Percentiles rank a stretch among this genome's conserved stretches.
These are phyloP conservation scores for Mollisiaceae sp. DNA, from an alignment of 2,329 filamentous ascomycete species.

Conservation along the genomic window DNA sequence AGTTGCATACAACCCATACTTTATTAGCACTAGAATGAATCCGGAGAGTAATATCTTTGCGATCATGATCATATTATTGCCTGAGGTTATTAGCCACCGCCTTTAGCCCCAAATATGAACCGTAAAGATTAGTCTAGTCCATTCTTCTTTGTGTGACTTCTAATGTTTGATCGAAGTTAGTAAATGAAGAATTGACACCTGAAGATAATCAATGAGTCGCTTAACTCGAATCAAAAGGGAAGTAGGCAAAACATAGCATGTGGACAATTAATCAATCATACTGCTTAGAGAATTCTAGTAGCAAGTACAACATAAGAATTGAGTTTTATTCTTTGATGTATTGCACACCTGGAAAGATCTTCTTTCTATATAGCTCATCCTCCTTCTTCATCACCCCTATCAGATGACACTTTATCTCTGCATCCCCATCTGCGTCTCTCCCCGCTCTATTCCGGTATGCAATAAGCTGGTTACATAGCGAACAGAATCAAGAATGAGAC, in stretches of 20 bases:
- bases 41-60: too few species aligned
- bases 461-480: slow-evolving; percentile 33
- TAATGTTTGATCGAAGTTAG: not conserved
- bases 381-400: not conserved
- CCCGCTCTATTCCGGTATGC: slow-evolving; percentile 5
- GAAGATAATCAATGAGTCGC: not conserved
- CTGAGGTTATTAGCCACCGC: too few species aligned
- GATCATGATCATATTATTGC: too few species aligned
- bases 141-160: not conserved
- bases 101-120: too few species aligned
- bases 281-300: not conserved
- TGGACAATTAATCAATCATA: slow-evolving; percentile 2
- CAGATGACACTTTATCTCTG: slow-evolving; percentile 3
- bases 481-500: slow-evolving; percentile 44
- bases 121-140: too few species aligned
- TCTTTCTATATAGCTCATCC: not conserved
- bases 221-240: not conserved
- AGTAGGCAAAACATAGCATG: not conserved
- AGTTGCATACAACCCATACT: too few species aligned
- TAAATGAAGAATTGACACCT: not conserved
- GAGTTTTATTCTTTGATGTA: not conserved
- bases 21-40: too few species aligned
- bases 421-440: slow-evolving; percentile 4
- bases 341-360: not conserved
- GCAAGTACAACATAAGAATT: not conserved